These are phyloP conservation scores for Suillus paluster DNA, from an alignment of 768 basidiomycete species.

Conservation along the genomic window DNA sequence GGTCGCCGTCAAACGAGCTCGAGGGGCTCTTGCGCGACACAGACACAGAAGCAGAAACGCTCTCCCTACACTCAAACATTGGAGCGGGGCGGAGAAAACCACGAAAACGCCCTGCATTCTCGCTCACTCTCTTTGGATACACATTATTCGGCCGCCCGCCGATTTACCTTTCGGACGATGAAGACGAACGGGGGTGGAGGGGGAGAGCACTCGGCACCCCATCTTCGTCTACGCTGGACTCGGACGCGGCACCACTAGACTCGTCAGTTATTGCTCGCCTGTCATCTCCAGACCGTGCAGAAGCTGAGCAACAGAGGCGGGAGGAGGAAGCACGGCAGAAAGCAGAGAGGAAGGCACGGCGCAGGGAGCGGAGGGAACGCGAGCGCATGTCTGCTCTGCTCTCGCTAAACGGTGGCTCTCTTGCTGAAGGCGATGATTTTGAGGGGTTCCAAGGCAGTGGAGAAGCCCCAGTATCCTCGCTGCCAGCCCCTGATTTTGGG, in stretches of 20 bases:
- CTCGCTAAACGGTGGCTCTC: constrained; percentile 37
- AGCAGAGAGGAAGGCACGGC: constrained; percentile 50
- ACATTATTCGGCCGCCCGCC: constrained; percentile 68
- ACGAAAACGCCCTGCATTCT: constrained; percentile 36
- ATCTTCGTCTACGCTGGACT: constrained; percentile 59
- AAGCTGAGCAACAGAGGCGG: constrained; percentile 33
- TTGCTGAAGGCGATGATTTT: constrained; percentile 45
- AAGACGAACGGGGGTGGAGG: constrained; percentile 25
- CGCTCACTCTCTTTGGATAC: constrained; percentile 67
- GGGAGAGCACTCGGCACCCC: constrained; percentile 28
- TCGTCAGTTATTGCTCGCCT: constrained; percentile 57
- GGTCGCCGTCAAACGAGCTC: constrained; percentile 42
- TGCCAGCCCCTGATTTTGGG: constrained; percentile 25
- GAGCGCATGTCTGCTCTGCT: constrained; percentile 38
- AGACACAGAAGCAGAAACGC: constrained; percentile 61
- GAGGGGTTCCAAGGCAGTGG: constrained; percentile 72
- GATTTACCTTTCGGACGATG: constrained; percentile 62
- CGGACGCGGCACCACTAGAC: constrained; percentile 71
- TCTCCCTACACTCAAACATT: constrained; percentile 70
- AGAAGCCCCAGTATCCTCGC: constrained; percentile 3
- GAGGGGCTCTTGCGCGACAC: constrained; percentile 54
- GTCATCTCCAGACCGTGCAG: constrained; percentile 45
- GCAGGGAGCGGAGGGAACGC: constrained; percentile 50
- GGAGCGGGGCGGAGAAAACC: constrained; percentile 40
- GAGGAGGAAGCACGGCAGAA: constrained; percentile 48